phyloP scores from a whole-genome alignment of 768 basidiomycete species.

The Suillus brevipes region DNA sequence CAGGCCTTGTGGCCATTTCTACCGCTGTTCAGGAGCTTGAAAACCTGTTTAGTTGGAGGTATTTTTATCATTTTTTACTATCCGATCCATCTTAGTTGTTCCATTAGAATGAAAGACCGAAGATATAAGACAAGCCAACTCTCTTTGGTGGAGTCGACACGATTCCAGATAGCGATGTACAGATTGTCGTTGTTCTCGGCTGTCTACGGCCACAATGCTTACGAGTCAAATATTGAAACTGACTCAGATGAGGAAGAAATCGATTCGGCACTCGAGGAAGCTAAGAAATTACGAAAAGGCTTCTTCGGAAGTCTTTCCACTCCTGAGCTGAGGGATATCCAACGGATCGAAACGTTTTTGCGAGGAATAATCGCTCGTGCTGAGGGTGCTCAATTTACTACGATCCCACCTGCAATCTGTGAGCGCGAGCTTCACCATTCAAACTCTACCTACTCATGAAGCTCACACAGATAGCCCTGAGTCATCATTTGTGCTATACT shows the following conservation, averaged over 20 bases:
- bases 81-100: background rate
- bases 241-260: conserved; percentile 7
- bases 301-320: conserved; percentile 15
- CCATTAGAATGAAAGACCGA: conserved; percentile 38
- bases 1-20: conserved; percentile 25
- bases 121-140: conserved; percentile 31
- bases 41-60: conserved; percentile 43
- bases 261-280: conserved; percentile 6
- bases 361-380: conserved; percentile 11
- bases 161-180: conserved; percentile 32
- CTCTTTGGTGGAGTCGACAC: conserved; percentile 30
- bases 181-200: conserved; percentile 27
- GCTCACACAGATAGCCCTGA: background rate
- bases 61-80: conserved; percentile 8
- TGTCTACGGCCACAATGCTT: conserved; percentile 8
- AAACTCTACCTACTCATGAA: background rate
- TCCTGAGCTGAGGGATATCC: conserved; percentile 22
- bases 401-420: background rate
- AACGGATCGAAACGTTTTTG: conserved; percentile 22
- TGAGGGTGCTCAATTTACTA: background rate
- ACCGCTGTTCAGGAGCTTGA: conserved; percentile 32
- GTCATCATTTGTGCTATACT: background rate
- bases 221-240: conserved; percentile 7
- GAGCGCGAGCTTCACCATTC: background rate
- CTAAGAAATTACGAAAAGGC: conserved; percentile 11